Conservation (phyloP, 805 yeast species). For the Teunomyces stri region DNA sequence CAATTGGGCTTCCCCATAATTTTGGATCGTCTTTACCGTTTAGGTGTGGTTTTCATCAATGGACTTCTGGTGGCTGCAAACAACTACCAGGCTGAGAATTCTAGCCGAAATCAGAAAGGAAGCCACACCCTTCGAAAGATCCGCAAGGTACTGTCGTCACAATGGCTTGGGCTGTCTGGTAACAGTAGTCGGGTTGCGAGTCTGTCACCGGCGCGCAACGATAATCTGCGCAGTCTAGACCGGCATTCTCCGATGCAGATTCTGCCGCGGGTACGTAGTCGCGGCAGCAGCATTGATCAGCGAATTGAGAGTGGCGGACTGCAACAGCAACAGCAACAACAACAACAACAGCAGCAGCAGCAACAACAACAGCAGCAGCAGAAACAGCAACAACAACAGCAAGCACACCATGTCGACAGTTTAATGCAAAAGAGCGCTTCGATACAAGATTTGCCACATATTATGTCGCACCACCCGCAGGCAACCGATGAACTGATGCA, state of each 20-base stretch:
- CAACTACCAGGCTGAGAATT: neutral
- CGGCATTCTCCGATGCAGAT: neutral
- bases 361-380: no score
- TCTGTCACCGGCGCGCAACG: neutral
- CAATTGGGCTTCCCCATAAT: neutral
- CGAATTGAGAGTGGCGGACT: neutral
- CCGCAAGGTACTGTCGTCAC: slow-evolving; percentile 1
- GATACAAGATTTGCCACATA: neutral
- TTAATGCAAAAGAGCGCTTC: neutral
- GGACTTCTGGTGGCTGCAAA: slow-evolving; percentile 1
- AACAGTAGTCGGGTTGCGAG: neutral
- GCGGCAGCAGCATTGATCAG: neutral
- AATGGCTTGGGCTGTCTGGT: neutral
- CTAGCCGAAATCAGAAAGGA: neutral
- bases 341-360: no score
- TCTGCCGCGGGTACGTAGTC: neutral
- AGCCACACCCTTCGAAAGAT: neutral
- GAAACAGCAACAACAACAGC: no score
- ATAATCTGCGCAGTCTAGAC: neutral
- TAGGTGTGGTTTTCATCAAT: neutral
- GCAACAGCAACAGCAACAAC: no score
- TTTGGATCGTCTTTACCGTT: neutral
- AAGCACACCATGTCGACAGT: neutral
- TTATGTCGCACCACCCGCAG: neutral
- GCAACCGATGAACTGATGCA: neutral